Conservation (phyloP, 371 early-diverging fungal species). For the Lichtheimia ornata region DNA sequence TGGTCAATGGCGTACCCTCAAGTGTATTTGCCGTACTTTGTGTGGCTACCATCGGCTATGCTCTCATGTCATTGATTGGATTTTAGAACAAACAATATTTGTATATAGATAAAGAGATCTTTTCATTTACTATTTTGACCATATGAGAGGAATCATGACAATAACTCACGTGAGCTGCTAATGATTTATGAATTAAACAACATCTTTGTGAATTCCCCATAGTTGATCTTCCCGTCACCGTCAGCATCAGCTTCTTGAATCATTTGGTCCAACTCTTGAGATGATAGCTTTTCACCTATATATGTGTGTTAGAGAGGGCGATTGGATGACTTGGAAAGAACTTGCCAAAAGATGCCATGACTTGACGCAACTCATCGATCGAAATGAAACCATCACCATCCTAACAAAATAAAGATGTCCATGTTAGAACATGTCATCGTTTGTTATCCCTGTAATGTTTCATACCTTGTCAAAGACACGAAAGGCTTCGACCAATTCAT, state of each 20-base stretch:
- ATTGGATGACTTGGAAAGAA: too few relatives aligned
- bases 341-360: conserved; percentile 43
- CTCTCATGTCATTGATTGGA: conserved; percentile 55
- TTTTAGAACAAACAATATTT: conserved; percentile 24
- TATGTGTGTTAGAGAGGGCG: not conserved
- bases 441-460: not conserved
- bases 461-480: conserved; percentile 45
- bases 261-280: conserved; percentile 80
- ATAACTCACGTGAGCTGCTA: conserved; percentile 43
- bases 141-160: not conserved
- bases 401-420: not conserved
- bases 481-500: conserved; percentile 34
- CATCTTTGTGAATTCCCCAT: conserved; percentile 92
- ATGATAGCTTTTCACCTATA: conserved; percentile 67
- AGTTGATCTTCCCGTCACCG: conserved; percentile 85
- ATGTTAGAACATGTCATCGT: not conserved
- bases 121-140: not conserved
- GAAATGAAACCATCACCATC: conserved; percentile 52
- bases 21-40: conserved; percentile 61
- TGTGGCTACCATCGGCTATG: conserved; percentile 62
- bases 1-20: conserved; percentile 65
- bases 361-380: conserved; percentile 43
- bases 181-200: conserved; percentile 28
- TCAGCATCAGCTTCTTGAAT: conserved; percentile 85
- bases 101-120: conserved; percentile 3